phyloP scores from a whole-genome alignment of 495 filamentous ascomycete species.

The Chaetomium tenue region DNA sequence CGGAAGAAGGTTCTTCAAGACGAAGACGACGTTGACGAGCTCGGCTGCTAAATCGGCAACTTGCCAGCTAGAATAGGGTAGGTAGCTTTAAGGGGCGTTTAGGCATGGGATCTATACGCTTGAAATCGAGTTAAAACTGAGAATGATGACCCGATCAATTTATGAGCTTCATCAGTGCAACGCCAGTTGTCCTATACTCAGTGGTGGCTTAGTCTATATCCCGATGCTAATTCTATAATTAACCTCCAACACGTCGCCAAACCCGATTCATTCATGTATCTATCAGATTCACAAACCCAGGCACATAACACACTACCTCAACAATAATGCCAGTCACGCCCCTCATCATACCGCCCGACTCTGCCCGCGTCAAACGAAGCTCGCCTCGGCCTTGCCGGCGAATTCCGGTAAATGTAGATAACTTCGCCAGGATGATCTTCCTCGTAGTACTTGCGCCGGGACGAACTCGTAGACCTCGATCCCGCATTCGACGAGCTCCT shows the following conservation, averaged over 20 bases:
- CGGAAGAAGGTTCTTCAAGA: conserved; percentile 27
- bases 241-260: too few relatives aligned
- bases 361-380: conserved; percentile 13
- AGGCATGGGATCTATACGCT: too few relatives aligned
- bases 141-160: too few relatives aligned
- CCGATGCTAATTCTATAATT: too few relatives aligned
- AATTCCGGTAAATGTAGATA: conserved; percentile 19
- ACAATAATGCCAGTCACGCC: conserved; percentile 7
- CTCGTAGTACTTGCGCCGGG: conserved; percentile 11
- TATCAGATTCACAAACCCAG: background rate
- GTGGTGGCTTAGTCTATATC: too few relatives aligned
- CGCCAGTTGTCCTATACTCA: too few relatives aligned
- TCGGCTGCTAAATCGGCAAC: conserved; percentile 2
- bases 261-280: background rate
- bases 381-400: conserved; percentile 7
- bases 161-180: too few relatives aligned
- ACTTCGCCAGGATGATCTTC: conserved; percentile 3
- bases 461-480: background rate
- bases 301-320: background rate
- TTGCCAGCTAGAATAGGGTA: too few relatives aligned
- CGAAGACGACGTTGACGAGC: conserved; percentile 29
- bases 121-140: too few relatives aligned
- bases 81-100: too few relatives aligned
- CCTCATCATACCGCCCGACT: conserved; percentile 7
- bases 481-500: background rate